Evolutionary conservation across 805 yeast species (phyloP), one percentile per base, ranked within the genome.

Genomic region (Monosporozyma yasuniensis): DNA sequence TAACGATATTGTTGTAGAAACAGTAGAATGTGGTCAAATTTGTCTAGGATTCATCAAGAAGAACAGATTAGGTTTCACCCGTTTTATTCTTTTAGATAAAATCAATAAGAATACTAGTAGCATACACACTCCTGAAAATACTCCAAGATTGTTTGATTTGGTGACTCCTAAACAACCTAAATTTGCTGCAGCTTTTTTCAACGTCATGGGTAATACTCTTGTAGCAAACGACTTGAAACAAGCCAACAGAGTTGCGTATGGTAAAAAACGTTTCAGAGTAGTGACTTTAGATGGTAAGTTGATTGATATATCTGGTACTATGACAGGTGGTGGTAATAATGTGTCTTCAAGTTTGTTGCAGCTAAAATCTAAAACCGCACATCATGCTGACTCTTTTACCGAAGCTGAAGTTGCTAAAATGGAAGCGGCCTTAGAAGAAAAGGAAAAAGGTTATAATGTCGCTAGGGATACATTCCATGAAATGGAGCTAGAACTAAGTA

Each of bases 281-380:
- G 98, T 95, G 0, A 89, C 98, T 0, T 65, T 89, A 8, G 95
- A 87, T 64, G 99, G 99, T 22, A 84, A 88, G 58, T 71, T 93
- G 21, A 91, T 93, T 50, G 97, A 90, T 59, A 80, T 83, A 14
- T 85, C 96, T 2, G 99, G 99, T 66, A 87, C 97, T 1, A 82
- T 95, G 83, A 81, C 95, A 44, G 99, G 99, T 59, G 99, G 99
- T 68, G 99, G 98, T 48, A 77, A 74, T 49, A 72, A 76, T 38
- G 77, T 75, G 8, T 74, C 77, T 16, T 76, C 76, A 47, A 99
- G 98, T 5, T 83, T 84, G 2, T 88, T 93, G 96, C 79, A 75
- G 51, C 46, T 60, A 51, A 68, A 76, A 39, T 62, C 71, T 34
- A 56, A 50, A 28, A 49, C 21, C n/a, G 48, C 46, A 1, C 54